Evolutionary conservation across 2,329 filamentous ascomycete species (phyloP).

Genomic region (Fusarium coicis): DNA sequence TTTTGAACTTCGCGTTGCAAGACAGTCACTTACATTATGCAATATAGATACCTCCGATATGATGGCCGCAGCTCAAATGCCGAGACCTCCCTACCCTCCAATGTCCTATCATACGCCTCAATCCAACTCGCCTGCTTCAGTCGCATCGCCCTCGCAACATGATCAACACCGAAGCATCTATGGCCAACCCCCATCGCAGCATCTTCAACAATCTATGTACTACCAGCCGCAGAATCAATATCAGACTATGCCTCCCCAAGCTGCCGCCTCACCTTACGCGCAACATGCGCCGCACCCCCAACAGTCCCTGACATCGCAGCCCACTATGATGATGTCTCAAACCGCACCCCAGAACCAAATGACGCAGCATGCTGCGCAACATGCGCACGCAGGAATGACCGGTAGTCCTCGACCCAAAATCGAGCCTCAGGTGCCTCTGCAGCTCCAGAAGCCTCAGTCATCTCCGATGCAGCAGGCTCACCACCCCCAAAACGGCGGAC

Average conservation of each 20-base stretch:
- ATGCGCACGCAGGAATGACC: conserved; percentile 65
- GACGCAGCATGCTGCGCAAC: conserved; percentile 68
- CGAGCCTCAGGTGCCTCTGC: conserved; percentile 69
- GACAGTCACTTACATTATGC: conserved; percentile 30
- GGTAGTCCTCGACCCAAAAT: conserved; percentile 72
- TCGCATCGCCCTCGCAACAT: conserved; percentile 87
- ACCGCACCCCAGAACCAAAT: conserved; percentile 67
- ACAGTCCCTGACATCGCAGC: conserved; percentile 71
- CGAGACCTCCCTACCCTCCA: conserved; percentile 84
- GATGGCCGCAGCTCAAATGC: conserved; percentile 75
- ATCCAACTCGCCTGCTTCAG: conserved; percentile 92
- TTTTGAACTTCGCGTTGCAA: conserved; percentile 9
- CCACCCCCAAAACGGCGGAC: conserved; percentile 51
- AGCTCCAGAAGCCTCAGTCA: conserved; percentile 66
- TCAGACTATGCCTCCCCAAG: conserved; percentile 73
- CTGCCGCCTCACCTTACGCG: conserved; percentile 68
- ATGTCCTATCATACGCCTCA: conserved; percentile 94
- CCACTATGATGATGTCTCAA: conserved; percentile 75
- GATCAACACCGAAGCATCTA: conserved; percentile 92
- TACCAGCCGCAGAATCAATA: conserved; percentile 70
- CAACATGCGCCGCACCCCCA: conserved; percentile 64
- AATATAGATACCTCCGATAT: conserved; percentile 68
- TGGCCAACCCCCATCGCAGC: conserved; percentile 79
- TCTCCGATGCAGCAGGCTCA: conserved; percentile 55
- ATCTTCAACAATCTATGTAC: conserved; percentile 86